Evolutionary conservation across 768 basidiomycete species (phyloP).

Genomic region (Porphyrellus cyaneotinctus): DNA sequence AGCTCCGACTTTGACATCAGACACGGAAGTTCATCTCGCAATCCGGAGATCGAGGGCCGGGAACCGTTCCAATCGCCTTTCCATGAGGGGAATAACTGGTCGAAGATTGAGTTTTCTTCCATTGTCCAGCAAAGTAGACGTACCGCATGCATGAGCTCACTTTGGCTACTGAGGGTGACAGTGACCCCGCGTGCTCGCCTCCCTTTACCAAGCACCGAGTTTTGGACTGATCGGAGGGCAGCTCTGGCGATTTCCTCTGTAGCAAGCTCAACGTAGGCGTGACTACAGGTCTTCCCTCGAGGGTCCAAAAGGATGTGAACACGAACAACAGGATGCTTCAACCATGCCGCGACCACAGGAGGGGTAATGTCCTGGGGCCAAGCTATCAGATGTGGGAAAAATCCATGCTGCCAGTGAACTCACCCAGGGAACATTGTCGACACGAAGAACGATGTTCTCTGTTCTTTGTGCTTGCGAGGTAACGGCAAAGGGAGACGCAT

Average conservation of each 20-base stretch:
- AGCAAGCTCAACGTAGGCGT: conserved; percentile 76
- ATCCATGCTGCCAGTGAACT: conserved; percentile 20
- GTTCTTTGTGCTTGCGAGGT: conserved; percentile 10
- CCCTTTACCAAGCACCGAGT: conserved; percentile 67
- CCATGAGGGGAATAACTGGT: conserved; percentile 80
- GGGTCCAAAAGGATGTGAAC: conserved; percentile 78
- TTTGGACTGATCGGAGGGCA: conserved; percentile 53
- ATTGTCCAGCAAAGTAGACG: neutral
- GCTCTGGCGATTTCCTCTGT: conserved; percentile 59
- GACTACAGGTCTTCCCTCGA: conserved; percentile 80
- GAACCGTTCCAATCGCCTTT: conserved; percentile 68
- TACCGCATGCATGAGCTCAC: conserved; percentile 79
- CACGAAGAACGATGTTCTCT: conserved; percentile 64
- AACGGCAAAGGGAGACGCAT: conserved; percentile 11
- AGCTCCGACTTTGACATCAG: conserved; percentile 67
- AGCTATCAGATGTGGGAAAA: conserved; percentile 2
- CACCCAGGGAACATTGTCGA: conserved; percentile 91
- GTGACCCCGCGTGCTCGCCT: conserved; percentile 80
- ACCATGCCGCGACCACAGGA: conserved; percentile 61
- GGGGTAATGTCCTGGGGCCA: conserved; percentile 74
- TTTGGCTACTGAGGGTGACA: conserved; percentile 73
- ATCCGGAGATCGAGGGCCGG: conserved; percentile 61
- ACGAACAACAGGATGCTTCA: conserved; percentile 58
- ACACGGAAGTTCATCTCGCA: conserved; percentile 56
- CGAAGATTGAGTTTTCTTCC: neutral